phyloP scores from a whole-genome alignment of 1,139 yeast species.

The Debaryomycetaceae sp. region DNA sequence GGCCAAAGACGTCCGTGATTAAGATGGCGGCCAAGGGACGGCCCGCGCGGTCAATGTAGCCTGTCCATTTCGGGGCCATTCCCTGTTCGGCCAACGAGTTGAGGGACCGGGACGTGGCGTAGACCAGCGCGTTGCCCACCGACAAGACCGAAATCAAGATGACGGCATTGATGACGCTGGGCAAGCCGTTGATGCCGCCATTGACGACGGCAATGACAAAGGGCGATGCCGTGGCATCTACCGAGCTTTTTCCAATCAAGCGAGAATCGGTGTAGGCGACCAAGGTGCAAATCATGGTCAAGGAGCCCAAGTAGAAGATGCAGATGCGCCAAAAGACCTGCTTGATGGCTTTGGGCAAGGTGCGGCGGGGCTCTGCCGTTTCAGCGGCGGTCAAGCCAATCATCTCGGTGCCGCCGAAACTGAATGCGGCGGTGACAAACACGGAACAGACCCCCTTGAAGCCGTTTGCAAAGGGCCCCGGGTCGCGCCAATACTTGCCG shows the following conservation, averaged over 20 bases:
- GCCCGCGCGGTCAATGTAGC: constrained; percentile 21
- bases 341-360: constrained; percentile 66
- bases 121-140: constrained; percentile 34
- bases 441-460: constrained; percentile 38
- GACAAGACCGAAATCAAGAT: constrained; percentile 38
- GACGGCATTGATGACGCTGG: constrained; percentile 41
- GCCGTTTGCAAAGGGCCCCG: constrained; percentile 33
- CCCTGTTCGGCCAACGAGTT: constrained; percentile 23
- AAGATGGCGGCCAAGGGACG: constrained; percentile 22
- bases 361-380: constrained; percentile 29
- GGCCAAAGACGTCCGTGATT: constrained; percentile 38
- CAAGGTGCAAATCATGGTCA: constrained; percentile 33
- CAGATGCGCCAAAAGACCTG: constrained; percentile 67
- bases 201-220: constrained; percentile 49
- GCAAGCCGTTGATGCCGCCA: constrained; percentile 45
- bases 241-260: constrained; percentile 25
- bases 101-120: constrained; percentile 22
- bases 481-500: constrained; percentile 26
- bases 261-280: constrained; percentile 30
- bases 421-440: constrained; percentile 20
- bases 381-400: constrained; percentile 39
- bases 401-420: constrained; percentile 29
- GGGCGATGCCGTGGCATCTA: constrained; percentile 48
- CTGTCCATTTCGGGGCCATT: constrained; percentile 22
- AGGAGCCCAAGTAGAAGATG: constrained; percentile 42